Conservation (phyloP, 208 protist species). For the Porcisia hertigi region DNA sequence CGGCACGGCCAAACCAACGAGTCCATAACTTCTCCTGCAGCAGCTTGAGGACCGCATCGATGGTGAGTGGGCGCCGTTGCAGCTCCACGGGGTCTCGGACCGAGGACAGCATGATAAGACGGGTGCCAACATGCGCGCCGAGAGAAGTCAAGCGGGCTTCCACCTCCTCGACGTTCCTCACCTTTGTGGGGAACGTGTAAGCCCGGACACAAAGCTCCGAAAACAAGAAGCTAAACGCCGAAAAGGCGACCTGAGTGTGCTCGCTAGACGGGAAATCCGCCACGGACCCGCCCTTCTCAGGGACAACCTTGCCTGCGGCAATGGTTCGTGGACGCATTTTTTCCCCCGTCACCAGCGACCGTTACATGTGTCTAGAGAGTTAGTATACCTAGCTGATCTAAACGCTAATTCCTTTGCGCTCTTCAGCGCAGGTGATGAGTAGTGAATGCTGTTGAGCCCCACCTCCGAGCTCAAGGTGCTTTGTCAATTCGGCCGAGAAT, state of each 20-base stretch:
- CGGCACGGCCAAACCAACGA: conserved; percentile 79
- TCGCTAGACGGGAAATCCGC: conserved; percentile 33
- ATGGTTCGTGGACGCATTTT: conserved; percentile 20
- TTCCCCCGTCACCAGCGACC: background rate
- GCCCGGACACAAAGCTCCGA: conserved; percentile 82
- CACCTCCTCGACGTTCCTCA: conserved; percentile 75
- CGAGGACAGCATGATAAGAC: conserved; percentile 69
- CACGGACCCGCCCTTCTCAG: conserved; percentile 19
- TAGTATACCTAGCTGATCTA: background rate
- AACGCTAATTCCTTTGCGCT: background rate
- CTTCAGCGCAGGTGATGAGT: background rate
- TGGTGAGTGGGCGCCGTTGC: conserved; percentile 61
- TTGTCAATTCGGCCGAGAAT: background rate
- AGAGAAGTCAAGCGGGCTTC: conserved; percentile 74
- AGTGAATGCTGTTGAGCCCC: background rate
- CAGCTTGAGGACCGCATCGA: conserved; percentile 64
- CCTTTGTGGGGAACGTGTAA: conserved; percentile 74
- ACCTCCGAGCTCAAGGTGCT: background rate
- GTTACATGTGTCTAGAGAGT: background rate
- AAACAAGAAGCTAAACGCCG: conserved; percentile 85
- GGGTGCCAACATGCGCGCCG: conserved; percentile 65
- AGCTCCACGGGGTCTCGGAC: conserved; percentile 54
- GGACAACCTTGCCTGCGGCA: conserved; percentile 29
- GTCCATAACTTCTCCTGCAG: conserved; percentile 77
- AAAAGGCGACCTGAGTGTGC: conserved; percentile 67